Evolutionary conservation across 805 yeast species (phyloP), one percentile per base, ranked within the genome.

Genomic region (Saccharomycopsis babjevae): DNA sequence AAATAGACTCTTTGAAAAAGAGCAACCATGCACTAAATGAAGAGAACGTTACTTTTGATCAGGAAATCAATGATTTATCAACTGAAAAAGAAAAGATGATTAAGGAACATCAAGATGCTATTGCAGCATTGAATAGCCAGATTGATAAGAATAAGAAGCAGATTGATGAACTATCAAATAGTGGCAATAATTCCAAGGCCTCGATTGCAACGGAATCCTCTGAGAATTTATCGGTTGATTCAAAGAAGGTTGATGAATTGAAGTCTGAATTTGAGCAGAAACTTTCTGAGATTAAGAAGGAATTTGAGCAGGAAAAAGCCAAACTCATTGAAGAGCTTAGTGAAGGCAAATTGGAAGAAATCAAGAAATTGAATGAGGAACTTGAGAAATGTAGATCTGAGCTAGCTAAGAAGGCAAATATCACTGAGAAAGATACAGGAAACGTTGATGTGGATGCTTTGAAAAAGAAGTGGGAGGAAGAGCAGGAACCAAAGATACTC

Each of bases 11-110:
- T 76, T 1, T 71, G 72, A 67, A 75, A 75, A 56, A 70, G 71
- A 40, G 68, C 70, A 58, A 68, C 68, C 7, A 74, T 40, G 74
- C 71, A 5, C 69, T 83, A 50, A 79, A 71, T 54, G 61, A 66
- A 6, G 73, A 77, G 62, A 63, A 55, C 11, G 40, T 36, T 46
- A 28, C 32, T 28, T 61, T 56, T 15, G 60, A 59, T 25, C 57
- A 56, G 42, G 63, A 65, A 36, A 32, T 34, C 52, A 36, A 34
- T 22, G 50, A 36, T 18, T 38, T 55, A 25, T 34, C 57, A 60
- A 61, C 57, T 66, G 69, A 30, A 65, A 63, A 43, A n/a, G 34
- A 56, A 42, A 40, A 56, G 36, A 22, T 56, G 38, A 22, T 40
- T 63, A 63, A 20, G 64, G 69, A 52, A 50, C 52, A 36, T 20